Base-by-base conservation (phyloP, 306 rosid genomes). In the Prinsepia uniflora region DNA sequence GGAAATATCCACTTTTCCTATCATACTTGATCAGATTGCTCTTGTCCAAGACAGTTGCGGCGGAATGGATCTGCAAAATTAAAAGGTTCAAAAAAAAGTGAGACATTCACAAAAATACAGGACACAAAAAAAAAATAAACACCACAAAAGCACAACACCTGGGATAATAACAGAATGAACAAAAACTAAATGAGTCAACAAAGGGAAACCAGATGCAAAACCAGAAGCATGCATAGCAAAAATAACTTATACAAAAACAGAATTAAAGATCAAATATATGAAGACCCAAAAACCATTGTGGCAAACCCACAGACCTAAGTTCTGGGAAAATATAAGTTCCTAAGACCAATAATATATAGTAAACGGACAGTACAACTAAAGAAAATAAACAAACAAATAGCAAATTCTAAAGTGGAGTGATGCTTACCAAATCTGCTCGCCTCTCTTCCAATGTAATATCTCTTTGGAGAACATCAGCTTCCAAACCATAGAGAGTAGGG, bases 1-100 rank as follows among this genome's bases (percentile, higher is more conserved):
- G 97, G 67, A 94, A 94, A 83, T 90, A 94, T 64, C 98, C 97
- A 63, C 97, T 94, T 86, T 94, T 94, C 68, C 97, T 80, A 63
- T 87, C 98, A 75, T 94, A 90, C 89, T 94, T 94, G 62, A 88
- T 90, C 88, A 90, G 79, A 82, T 89, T 94, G 79, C 86, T 94
- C 75, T 80, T 86, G 67, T 90, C 98, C 74, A 94, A 82, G 77
- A 90, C 84, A 68, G 84, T 83, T 65, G 98, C 97, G 40, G 96
- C 98, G 0, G 97, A 86, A 82, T 94, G 97, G 77, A 94, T 90
- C 98, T 94, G 92, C 84, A 77, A 73, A 61, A 75, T 22, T 53
- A 18, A 30, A 65, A 68, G 7, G 48, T 44, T 45, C 20, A 52
- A 52, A 24, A 13, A 6, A 78, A 55, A 22, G 65, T 79, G 61